phyloP scores from a whole-genome alignment of 1,284 basidiomycete genomes.

The Cryptococcus sp. region DNA sequence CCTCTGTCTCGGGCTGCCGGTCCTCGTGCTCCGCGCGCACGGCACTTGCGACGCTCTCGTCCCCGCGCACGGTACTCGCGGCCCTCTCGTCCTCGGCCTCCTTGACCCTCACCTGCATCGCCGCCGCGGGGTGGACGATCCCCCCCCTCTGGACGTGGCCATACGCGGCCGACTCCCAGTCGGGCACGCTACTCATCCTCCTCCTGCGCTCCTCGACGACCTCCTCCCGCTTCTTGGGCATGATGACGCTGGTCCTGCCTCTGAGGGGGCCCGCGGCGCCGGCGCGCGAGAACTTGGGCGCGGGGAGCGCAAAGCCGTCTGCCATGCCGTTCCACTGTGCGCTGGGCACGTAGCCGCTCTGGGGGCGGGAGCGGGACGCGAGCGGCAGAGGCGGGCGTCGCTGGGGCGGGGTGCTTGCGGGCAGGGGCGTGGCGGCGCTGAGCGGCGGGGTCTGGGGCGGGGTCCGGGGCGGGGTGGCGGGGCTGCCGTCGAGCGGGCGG shows the following conservation, averaged over 20 bases:
- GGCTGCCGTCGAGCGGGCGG: slow-evolving; percentile 1
- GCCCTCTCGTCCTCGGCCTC: slow-evolving; percentile 13
- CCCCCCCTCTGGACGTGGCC: not conserved
- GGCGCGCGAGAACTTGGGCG: slow-evolving; percentile 23
- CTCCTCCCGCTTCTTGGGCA: slow-evolving; percentile 26
- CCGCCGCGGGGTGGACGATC: not conserved
- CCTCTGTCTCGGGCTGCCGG: not conserved
- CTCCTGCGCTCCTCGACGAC: slow-evolving; percentile 19
- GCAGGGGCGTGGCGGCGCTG: slow-evolving; percentile 10
- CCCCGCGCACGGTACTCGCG: slow-evolving; percentile 7
- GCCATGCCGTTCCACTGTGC: slow-evolving; percentile 30
- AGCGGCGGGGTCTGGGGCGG: slow-evolving; percentile 10
- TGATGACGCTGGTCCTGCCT: slow-evolving; percentile 17
- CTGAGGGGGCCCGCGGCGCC: not conserved
- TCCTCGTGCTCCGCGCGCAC: not conserved
- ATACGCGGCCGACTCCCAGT: not conserved
- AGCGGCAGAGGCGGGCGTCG: not conserved
- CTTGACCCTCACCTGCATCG: not conserved
- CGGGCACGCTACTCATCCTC: slow-evolving; percentile 18
- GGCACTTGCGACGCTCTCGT: not conserved
- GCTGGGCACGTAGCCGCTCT: slow-evolving; percentile 6
- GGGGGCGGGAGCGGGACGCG: slow-evolving; percentile 6
- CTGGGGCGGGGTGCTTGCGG: slow-evolving; percentile 7
- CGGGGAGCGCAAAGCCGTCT: slow-evolving; percentile 23
- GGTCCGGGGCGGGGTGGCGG: slow-evolving; percentile 8